Percentiles rank a stretch among this genome's conserved stretches.
Evolutionary conservation across 116 monocot genomes (phyloP).

Genomic region (Dioscorea cayenensis): DNA sequence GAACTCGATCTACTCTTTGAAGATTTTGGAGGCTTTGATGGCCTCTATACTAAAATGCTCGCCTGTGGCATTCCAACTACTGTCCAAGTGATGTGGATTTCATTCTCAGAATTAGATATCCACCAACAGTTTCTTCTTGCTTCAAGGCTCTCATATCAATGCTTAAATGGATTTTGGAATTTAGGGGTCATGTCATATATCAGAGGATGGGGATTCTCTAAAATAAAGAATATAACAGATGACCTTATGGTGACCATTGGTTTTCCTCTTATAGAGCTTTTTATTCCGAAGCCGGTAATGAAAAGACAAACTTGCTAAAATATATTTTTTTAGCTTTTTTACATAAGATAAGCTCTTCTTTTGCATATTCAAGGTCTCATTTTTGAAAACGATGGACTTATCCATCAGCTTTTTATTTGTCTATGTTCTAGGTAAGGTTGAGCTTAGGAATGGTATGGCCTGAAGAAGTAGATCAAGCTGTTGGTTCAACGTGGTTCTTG

Average conservation of each 20-base stretch:
- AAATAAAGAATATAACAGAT: constrained; percentile 61
- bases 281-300: constrained; percentile 63
- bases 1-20: constrained; percentile 82
- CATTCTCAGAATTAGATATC: constrained; percentile 65
- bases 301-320: neutral
- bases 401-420: neutral
- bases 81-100: constrained; percentile 90
- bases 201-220: constrained; percentile 21
- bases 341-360: neutral
- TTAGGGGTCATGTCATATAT: constrained; percentile 32
- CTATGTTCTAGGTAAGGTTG: constrained; percentile 51
- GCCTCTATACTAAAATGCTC: constrained; percentile 66
- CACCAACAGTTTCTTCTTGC: constrained; percentile 49
- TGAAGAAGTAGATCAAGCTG: constrained; percentile 74
- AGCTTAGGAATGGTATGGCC: constrained; percentile 86
- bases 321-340: neutral
- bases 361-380: neutral
- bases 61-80: constrained; percentile 75
- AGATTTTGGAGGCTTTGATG: constrained; percentile 86
- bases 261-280: constrained; percentile 60
- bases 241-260: constrained; percentile 53
- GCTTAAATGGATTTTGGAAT: constrained; percentile 56
- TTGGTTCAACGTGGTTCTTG: constrained; percentile 74
- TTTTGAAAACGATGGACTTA: neutral
- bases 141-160: constrained; percentile 29